Base-by-base conservation (phyloP, 768 basidiomycete genomes). In the Tremella yokohamensis region DNA sequence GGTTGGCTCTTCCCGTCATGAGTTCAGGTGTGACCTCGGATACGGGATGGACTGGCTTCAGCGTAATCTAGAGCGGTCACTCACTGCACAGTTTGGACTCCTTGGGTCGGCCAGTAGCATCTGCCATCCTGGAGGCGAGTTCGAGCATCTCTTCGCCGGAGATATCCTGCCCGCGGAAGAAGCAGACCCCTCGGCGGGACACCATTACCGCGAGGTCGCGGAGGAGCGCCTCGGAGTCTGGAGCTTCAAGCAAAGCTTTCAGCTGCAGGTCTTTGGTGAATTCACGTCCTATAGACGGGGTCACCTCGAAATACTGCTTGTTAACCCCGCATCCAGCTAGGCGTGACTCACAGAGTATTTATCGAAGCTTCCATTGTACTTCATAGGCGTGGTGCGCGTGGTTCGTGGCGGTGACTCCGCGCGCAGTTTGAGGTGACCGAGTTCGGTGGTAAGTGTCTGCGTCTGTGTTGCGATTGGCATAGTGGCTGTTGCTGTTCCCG, bases 201-300 rank as follows among this genome's bases (percentile, higher is more conserved):
- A 78, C 72, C 76, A 84, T 78, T 2, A 78, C 78, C 0, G 84
- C 83, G 6, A 85, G 80, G 63, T 84, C 84, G 19, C 78, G 78
- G 58, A 84, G 72, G 49, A 83, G 74, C 58, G 80, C 80, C 61
- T 84, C 83, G 7, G 81, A 69, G 64, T 83, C 79, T 6, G 76
- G 69, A 1, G 80, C 79, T 0, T 72, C 61, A 26, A 85, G 79
- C 6, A 84, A 63, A 12, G 76, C 63, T 2, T 80, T 78, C 13
- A 84, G 78, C 66, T 84, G 83, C 12, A 81, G 74, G 24, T 79
- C 73, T 24, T 74, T 68, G 65, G 75, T 65, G 73, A 84, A 84
- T 38, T 80, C 77, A 7, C 83, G 82, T n/a, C 84, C 84, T 56
- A 85, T 81, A 58, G 81, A 80, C 1, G 83, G 79, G 1, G 84